Base-by-base conservation (phyloP, 768 basidiomycete genomes). In the Naganishia antarctica region DNA sequence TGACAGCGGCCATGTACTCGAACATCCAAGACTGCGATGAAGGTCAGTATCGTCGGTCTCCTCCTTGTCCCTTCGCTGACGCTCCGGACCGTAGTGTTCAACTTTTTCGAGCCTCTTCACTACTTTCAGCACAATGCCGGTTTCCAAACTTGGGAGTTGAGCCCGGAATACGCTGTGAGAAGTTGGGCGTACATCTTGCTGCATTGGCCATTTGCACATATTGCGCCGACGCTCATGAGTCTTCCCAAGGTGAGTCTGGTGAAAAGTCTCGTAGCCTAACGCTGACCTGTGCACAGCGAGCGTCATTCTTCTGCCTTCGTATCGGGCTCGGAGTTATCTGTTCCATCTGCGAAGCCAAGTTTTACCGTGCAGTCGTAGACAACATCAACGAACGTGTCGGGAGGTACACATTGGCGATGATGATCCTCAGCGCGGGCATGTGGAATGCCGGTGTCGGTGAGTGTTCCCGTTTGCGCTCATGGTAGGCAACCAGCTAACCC, bases 51-150 rank as follows among this genome's bases (percentile, higher is more conserved):
- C 43, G 12, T 37, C 41, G 8, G 41, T 12, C 25, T 26, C 15
- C 31, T 26, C 16, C 58, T 43, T 7, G 13, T 44, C 28, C 71
- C 58, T 18, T 58, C 34, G 50, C 49, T 44, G 28, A 44, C 25
- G 32, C 29, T 41, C 15, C 51, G 63, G 40, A 65, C 43, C 15
- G 59, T 68, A 99, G 96, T 96, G 13, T 99, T 86, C 83, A 99
- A 99, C 79, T 99, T 96, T 78, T 98, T 91, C 91, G 96, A 98
- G 74, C 96, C 96, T 21, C 80, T 99, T 16, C 96, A 99, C 79
- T 93, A 92, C 73, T 81, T 96, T 63, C 84, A 87, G 64, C 80
- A 85, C 63, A 91, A 90, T 26, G 82, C 86, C 66, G 96, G 89
- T 8, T 97, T 99, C 77, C 94, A 98, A 78, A 98, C 96, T 0